Evolutionary conservation across 768 basidiomycete genomes (phyloP), one percentile per base, ranked within the genome.

Genomic region (Lactarius evosmus): DNA sequence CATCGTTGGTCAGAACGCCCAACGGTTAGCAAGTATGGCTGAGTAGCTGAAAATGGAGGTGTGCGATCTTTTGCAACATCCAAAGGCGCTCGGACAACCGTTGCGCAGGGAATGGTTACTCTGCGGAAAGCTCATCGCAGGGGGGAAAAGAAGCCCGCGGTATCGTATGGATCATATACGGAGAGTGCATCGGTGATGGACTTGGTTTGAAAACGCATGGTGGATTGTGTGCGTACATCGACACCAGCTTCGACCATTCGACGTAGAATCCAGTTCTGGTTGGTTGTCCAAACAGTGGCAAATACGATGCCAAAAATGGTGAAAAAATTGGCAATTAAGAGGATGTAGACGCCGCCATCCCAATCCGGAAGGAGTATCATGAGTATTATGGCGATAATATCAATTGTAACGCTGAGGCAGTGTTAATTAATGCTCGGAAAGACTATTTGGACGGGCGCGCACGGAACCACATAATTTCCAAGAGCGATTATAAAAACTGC

Each of bases 281-380:
- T 66, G 34, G 58, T 62, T 4, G 67, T 68, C 67, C 67, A 68
- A 33, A 68, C 67, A 1, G 67, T 68, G 36, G 67, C 67, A 22
- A 68, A 68, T 8, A 68, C 67, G 22, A 66, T 66, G 17, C 67
- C 67, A 40, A 68, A 58, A 46, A 68, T 68, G 38, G 67, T 62
- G 58, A 66, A 32, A 52, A 62, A 68, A 49, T 68, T 68, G 49
- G 66, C 53, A 7, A 61, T 11, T 17, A 60, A 66, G 38, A 68
- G 34, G 27, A 68, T 62, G 56, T 60, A 66, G 17, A 61, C 41
- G 56, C 65, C 65, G 25, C 33, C 58, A 7, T 41, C 25, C 62
- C 66, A 66, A 33, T 55, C 14, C 27, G 67, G 65, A 9, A 62
- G 57, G 5, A 50, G 32, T 9, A 40, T 34, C 67, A 62, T 68